Conservation (phyloP, 345 rosid genomes). For the Anacardium occidentale region DNA sequence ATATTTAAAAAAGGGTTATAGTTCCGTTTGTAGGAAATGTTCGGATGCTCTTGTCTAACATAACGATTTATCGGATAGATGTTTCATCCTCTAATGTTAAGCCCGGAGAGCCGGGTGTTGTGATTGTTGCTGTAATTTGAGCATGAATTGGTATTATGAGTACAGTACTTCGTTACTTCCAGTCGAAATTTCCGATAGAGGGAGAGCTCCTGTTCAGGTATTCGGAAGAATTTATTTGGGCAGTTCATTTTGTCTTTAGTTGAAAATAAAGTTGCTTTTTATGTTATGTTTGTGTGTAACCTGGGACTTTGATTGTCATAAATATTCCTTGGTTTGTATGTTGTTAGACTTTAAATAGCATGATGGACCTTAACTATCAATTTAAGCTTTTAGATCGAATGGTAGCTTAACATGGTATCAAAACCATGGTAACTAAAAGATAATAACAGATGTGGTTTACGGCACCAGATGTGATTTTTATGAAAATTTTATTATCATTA, state of each 20-base stretch:
- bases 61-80: slow-evolving; percentile 65
- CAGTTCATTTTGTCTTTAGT: neutral
- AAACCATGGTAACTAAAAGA: too few species aligned
- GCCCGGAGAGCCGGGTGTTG: slow-evolving; percentile 78
- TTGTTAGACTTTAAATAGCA: neutral
- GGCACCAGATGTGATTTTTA: neutral
- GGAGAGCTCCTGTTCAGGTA: slow-evolving; percentile 88
- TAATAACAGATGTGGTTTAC: too few species aligned
- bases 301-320: too few species aligned
- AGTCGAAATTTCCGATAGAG: slow-evolving; percentile 63
- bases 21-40: slow-evolving; percentile 78
- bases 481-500: neutral
- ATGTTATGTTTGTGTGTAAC: neutral
- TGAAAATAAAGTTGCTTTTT: neutral
- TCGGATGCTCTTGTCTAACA: slow-evolving; percentile 54
- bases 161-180: slow-evolving; percentile 70
- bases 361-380: neutral
- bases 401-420: too few species aligned
- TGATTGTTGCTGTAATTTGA: slow-evolving; percentile 75
- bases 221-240: neutral
- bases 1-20: slow-evolving; percentile 47
- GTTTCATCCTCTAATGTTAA: slow-evolving; percentile 66
- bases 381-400: neutral
- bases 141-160: slow-evolving; percentile 81
- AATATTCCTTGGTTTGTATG: too few species aligned